Conservation (phyloP, 768 basidiomycete genomes). For the Lactarius tabidus region DNA sequence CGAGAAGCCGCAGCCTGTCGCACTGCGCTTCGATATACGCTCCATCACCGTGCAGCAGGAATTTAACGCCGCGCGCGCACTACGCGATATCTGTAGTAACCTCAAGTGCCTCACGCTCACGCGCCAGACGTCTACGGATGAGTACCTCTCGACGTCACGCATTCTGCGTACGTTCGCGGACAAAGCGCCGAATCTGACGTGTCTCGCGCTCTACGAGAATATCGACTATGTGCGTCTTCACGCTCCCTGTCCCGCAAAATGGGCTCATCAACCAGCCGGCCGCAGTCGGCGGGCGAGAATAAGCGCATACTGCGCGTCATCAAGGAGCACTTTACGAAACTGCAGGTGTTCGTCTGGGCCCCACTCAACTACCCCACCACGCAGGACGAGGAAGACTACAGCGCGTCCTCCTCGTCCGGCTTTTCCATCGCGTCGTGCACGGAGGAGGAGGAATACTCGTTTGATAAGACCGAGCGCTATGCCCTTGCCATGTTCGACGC, state of each 20-base stretch:
- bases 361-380: conserved; percentile 10
- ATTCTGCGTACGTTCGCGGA: conserved; percentile 17
- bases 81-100: background rate
- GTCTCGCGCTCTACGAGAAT: conserved; percentile 20
- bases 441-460: conserved; percentile 16
- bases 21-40: conserved; percentile 15
- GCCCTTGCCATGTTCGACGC: conserved; percentile 18
- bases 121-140: background rate
- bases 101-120: conserved; percentile 20
- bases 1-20: conserved; percentile 8
- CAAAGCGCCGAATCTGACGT: conserved; percentile 12
- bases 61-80: background rate
- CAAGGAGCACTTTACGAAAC: conserved; percentile 10
- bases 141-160: conserved; percentile 20
- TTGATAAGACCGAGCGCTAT: conserved; percentile 20
- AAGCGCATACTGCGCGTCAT: conserved; percentile 19
- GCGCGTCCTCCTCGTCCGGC: conserved; percentile 10
- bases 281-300: conserved; percentile 21
- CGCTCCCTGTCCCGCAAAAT: background rate
- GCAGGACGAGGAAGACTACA: conserved; percentile 12
- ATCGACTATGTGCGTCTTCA: conserved; percentile 18
- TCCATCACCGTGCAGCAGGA: conserved; percentile 15
- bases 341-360: conserved; percentile 24
- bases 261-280: no score
- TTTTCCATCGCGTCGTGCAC: conserved; percentile 21